Evolutionary conservation across 306 rosid genomes (phyloP), one percentile per base, ranked within the genome.

Genomic region (Prunus davidiana): DNA sequence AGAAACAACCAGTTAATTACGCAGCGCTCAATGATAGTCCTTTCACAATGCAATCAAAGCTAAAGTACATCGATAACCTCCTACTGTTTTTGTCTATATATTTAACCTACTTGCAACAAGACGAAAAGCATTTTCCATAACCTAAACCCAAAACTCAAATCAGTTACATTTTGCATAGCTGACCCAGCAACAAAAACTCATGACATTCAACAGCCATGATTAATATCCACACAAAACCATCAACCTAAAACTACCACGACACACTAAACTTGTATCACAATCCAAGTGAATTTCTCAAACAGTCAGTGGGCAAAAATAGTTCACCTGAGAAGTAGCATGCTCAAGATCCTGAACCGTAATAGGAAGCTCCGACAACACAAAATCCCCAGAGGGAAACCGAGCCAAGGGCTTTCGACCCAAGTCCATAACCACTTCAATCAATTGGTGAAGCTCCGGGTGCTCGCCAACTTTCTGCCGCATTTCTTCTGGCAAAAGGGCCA

Each of bases 371-470:
- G 93, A 91, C 69, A 94, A 86, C 54, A 86, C 86, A 67, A 85
- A 90, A 77, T 95, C 98, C 0, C 97, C 96, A 3, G 96, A 84
- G 10, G 97, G 99, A 80, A 95, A 95, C 77, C 99, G 84, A 16
- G 97, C 98, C 54, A 92, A 64, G 0, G 97, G 99, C 75, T 92
- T 90, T 80, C 98, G 88, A 61, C 98, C 98, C 85, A 95, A 92
- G 83, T 95, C 97, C 97, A 90, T 86, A 12, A 95, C 95, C 65
- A 95, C 95, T 80, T 95, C 98, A 12, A 88, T 95, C 89, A 95
- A 78, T 34, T 81, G 87, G 46, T 83, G 89, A 27, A 84, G 81
- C 84, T 90, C 92, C 10, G 84, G 83, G 65, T 95, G 98, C 75
- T 92, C 96, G 47, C 83, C 76, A 15, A 90, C 84, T 32, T 90